Evolutionary conservation across 345 rosid species (phyloP), one percentile per base, ranked within the genome.

Genomic region (Arabidopsis thaliana): DNA sequence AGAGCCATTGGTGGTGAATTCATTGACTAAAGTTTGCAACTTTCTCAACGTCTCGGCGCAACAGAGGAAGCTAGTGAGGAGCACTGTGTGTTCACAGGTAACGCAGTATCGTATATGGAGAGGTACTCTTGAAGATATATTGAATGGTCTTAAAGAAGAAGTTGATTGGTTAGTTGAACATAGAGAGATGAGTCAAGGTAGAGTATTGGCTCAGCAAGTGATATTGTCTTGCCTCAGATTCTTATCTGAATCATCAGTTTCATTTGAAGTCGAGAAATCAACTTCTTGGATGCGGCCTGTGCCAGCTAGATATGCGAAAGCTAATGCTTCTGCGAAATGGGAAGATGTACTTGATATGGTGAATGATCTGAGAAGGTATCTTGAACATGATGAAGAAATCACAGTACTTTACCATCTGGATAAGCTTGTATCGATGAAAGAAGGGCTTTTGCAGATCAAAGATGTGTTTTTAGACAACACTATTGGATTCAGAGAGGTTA

Each of bases 311-410:
- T 32, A 59, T 61, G 82, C 72, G 0, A 68, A 76, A 14, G 72
- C 80, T 44, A 59, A 60, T 30, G 62, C 59, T 78, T 74, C 82
- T 36, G 63, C 52, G 3, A 88, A 81, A 62, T 90, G 97, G 98
- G 94, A 80, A 69, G 98, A 93, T 81, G 87, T 87, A 73, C 87
- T 84, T 59, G 96, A 90, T 69, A 93, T 93, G 88, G 86, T 87
- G 28, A 74, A 71, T 69, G 89, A 93, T 83, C 85, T 93, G 33
- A 83, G 83, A 66, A 68, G 78, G 71, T 88, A 86, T 63, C 75
- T 90, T 32, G 58, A 72, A 34, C 76, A 51, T 22, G 83, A 82
- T 24, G 83, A 83, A 69, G 60, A 52, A 3, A 58, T 13, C 22
- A 65, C 34, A 25, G 57, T 80, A 61, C 76, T 82, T 23, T 80